phyloP scores from a whole-genome alignment of 2,329 filamentous ascomycete species.

The Ampelomyces quisqualis region DNA sequence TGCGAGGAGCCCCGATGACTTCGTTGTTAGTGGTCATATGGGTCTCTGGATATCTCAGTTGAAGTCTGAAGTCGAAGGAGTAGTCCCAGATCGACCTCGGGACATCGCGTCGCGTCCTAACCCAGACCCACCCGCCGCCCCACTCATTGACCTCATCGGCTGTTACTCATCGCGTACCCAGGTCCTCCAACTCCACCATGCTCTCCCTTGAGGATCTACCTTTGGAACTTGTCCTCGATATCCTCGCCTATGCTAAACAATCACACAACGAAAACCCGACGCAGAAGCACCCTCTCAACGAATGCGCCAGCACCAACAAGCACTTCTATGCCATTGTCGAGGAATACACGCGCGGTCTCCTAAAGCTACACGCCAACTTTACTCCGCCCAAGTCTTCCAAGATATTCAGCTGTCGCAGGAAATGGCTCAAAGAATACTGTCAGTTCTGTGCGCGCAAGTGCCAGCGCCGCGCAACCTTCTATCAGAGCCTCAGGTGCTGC shows the following conservation, averaged over 20 bases:
- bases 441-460: slow-evolving; percentile 31
- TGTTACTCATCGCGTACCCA: not conserved
- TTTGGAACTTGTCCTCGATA: slow-evolving; percentile 30
- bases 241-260: slow-evolving; percentile 25
- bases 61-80: too few species aligned
- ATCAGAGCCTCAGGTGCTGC: slow-evolving; percentile 28
- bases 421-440: slow-evolving; percentile 30
- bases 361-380: slow-evolving; percentile 25
- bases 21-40: too few species aligned
- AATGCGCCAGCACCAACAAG: slow-evolving; percentile 25
- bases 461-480: slow-evolving; percentile 27
- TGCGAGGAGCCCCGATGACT: too few species aligned
- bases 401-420: slow-evolving; percentile 20
- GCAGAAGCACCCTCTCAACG: slow-evolving; percentile 21
- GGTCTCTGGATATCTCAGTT: too few species aligned
- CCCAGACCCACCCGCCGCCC: not conserved
- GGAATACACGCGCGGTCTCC: slow-evolving; percentile 32
- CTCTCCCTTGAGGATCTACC: slow-evolving; percentile 24
- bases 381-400: slow-evolving; percentile 17
- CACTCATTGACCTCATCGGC: slow-evolving; percentile 3
- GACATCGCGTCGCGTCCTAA: too few species aligned
- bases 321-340: slow-evolving; percentile 29
- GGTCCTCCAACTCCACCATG: slow-evolving; percentile 8
- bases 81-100: too few species aligned
- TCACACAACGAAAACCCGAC: slow-evolving; percentile 8